Evolutionary conservation across 768 basidiomycete genomes (phyloP), one percentile per base, ranked within the genome.

Genomic region (Trametes maxima): DNA sequence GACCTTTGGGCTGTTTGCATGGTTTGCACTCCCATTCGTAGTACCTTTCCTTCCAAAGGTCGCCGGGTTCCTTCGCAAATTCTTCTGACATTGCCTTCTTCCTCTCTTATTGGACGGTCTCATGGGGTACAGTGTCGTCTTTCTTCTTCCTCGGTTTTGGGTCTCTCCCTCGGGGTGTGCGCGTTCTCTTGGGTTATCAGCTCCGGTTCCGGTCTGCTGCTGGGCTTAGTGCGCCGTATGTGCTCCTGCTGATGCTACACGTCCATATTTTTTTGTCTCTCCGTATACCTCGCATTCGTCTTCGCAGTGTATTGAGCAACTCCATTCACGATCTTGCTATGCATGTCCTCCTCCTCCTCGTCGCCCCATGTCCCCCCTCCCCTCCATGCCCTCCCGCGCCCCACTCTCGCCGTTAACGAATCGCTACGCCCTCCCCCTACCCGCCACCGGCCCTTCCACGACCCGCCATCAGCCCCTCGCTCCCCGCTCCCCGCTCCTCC

Each of bases 31-130:
- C 68, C 77, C 76, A 50, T 61, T 77, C 55, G 68, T 77, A 64
- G 69, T 77, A 65, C 78, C 77, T 57, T 70, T 79, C 67, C 67
- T 76, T 68, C 77, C 78, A 72, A 80, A 73, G 76, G 79, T 80
- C 75, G 79, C 79, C 79, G 79, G 71, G 79, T 75, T 71, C 68
- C 70, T 80, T 68, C 75, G 75, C 70, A 76, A 75, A 70, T 77
- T 71, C 64, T 75, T 79, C 56, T 78, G 72, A 67, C 55, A 22
- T 21, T 65, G 25, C 46, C 42, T 40, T 28, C 25, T 62, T 42
- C 44, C 51, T 60, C 54, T 68, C 52, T 47, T 54, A 62, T 60
- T 60, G 66, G 57, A 58, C 48, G 57, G 54, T 71, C 66, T 53
- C 33, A 50, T 40, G 60, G 43, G 59, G 50, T 65, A 52, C 39